Conservation (phyloP, 805 yeast species). For the Metschnikowia hibisci region DNA sequence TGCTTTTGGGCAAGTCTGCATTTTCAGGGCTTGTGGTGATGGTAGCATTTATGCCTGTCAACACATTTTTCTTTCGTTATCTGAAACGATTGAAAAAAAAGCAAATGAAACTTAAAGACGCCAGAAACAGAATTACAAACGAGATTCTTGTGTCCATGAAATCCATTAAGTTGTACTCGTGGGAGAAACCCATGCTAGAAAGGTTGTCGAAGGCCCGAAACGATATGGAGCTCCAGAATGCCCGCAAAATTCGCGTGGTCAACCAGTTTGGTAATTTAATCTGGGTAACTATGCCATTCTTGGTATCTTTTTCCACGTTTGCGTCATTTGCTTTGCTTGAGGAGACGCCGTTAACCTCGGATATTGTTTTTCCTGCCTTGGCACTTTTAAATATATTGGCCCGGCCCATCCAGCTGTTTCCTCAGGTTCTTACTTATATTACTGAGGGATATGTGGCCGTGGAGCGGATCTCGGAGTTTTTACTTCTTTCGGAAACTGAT, state of each 20-base stretch:
- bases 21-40: slow-evolving; percentile 20
- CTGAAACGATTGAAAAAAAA: slow-evolving; percentile 11
- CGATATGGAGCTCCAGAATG: slow-evolving; percentile 18
- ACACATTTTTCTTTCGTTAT: slow-evolving; percentile 17
- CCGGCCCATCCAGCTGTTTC: slow-evolving; percentile 57
- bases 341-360: slow-evolving; percentile 55
- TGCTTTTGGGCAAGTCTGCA: slow-evolving; percentile 22
- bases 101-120: slow-evolving; percentile 20
- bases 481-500: slow-evolving; percentile 25
- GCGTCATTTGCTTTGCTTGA: slow-evolving; percentile 46
- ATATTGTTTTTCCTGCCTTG: slow-evolving; percentile 65
- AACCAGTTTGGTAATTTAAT: slow-evolving; percentile 46
- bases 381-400: slow-evolving; percentile 56
- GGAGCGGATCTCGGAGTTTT: slow-evolving; percentile 48
- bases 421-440: slow-evolving; percentile 51
- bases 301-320: slow-evolving; percentile 61
- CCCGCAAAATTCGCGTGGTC: slow-evolving; percentile 22
- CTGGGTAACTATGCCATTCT: slow-evolving; percentile 62
- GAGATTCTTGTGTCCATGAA: slow-evolving; percentile 24
- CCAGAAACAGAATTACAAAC: slow-evolving; percentile 20
- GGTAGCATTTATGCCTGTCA: slow-evolving; percentile 18
- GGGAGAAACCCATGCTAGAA: slow-evolving; percentile 25
- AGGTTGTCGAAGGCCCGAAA: slow-evolving; percentile 21
- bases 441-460: slow-evolving; percentile 60
- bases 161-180: slow-evolving; percentile 25